Conservation (phyloP, 352 stramenopile species). For the Pythium grandisporangium region DNA sequence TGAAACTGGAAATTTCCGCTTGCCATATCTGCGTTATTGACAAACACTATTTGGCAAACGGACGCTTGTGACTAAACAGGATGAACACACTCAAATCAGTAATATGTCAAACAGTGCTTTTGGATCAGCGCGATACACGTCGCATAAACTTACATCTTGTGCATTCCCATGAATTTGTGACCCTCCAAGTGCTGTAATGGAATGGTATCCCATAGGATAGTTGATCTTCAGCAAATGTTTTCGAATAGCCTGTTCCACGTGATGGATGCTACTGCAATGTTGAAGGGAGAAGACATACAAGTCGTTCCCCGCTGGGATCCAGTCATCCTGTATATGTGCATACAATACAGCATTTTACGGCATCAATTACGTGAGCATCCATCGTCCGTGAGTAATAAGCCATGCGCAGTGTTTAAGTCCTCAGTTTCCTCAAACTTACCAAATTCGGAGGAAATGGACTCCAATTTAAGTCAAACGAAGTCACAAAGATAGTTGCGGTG, state of each 20-base stretch:
- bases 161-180: slow-evolving; percentile 35
- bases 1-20: slow-evolving; percentile 77
- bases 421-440: slow-evolving; percentile 21
- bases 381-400: too few species aligned
- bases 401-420: too few species aligned
- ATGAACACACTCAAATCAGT: slow-evolving; percentile 1
- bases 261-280: slow-evolving; percentile 55
- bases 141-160: slow-evolving; percentile 48
- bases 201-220: slow-evolving; percentile 69
- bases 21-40: slow-evolving; percentile 74
- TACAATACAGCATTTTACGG: neutral
- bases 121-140: neutral
- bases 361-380: too few species aligned
- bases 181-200: slow-evolving; percentile 73
- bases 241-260: slow-evolving; percentile 56
- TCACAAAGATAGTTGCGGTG: slow-evolving; percentile 71
- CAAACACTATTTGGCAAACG: slow-evolving; percentile 80
- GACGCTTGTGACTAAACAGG: slow-evolving; percentile 21
- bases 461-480: slow-evolving; percentile 80
- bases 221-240: slow-evolving; percentile 68
- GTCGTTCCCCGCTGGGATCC: slow-evolving; percentile 66
- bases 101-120: neutral
- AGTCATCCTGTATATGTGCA: slow-evolving; percentile 28
- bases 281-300: slow-evolving; percentile 81
- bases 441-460: slow-evolving; percentile 49